phyloP scores from a whole-genome alignment of 768 basidiomycete genomes.

The Boletus rufocinnamomeus region DNA sequence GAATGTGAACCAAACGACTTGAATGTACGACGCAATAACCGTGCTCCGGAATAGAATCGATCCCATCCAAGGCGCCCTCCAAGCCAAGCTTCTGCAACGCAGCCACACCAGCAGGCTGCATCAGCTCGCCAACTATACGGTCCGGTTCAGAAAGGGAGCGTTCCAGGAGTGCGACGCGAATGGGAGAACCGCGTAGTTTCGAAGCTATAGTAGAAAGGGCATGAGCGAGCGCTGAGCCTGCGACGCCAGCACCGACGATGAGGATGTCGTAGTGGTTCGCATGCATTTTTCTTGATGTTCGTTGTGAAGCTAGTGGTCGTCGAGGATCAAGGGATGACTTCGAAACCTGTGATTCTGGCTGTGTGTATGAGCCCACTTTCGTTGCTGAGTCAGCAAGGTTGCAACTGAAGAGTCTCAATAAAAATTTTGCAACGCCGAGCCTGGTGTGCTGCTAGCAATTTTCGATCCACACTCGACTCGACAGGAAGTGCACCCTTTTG shows the following conservation, averaged over 20 bases:
- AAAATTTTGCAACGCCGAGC: background rate
- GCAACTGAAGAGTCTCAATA: too few species aligned
- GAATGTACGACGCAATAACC: conserved; percentile 80
- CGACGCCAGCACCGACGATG: conserved; percentile 91
- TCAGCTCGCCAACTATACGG: conserved; percentile 94
- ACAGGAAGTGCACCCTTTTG: background rate
- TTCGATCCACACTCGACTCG: too few species aligned
- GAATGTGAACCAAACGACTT: conserved; percentile 78
- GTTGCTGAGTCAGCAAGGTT: conserved; percentile 21
- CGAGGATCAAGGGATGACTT: background rate
- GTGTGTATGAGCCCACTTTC: background rate
- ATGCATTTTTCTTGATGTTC: conserved; percentile 9
- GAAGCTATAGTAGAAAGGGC: conserved; percentile 65
- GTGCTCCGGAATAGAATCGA: conserved; percentile 78
- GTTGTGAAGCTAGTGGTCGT: background rate
- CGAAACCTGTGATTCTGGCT: background rate
- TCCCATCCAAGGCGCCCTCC: conserved; percentile 73
- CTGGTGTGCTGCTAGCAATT: too few species aligned
- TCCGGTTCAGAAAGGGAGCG: conserved; percentile 91
- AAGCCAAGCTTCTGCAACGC: conserved; percentile 80
- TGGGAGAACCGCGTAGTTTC: conserved; percentile 48
- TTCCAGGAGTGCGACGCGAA: conserved; percentile 84
- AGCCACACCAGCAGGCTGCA: conserved; percentile 89
- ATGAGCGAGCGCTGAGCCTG: conserved; percentile 85
- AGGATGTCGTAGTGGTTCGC: conserved; percentile 64